phyloP scores from a whole-genome alignment of 306 rosid genomes.

The Trifolium repens region DNA sequence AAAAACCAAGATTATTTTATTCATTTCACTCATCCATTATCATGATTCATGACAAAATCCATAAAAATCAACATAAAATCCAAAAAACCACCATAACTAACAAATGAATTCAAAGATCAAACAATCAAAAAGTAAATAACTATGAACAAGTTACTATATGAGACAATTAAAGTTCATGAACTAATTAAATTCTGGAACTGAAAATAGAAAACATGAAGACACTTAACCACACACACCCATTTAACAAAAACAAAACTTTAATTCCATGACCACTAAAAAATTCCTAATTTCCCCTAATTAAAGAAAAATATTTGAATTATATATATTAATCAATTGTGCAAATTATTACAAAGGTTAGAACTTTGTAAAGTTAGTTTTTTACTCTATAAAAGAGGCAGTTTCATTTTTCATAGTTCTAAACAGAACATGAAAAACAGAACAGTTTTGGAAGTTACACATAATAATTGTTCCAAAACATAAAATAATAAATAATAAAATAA shows the following conservation, averaged over 20 bases:
- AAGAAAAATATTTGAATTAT: neutral
- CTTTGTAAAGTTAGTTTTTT: neutral
- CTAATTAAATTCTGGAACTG: neutral
- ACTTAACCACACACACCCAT: neutral
- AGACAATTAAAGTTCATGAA: neutral
- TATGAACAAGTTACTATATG: neutral
- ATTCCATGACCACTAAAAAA: neutral
- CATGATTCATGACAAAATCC: neutral
- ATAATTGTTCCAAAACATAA: neutral
- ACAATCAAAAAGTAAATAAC: neutral
- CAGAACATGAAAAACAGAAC: neutral
- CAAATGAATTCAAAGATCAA: neutral
- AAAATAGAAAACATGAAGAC: neutral
- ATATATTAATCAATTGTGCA: neutral
- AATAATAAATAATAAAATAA: too few relatives aligned
- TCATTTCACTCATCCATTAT: too few relatives aligned
- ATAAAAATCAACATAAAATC: neutral
- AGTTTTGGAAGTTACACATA: conserved; percentile 27
- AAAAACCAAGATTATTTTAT: neutral
- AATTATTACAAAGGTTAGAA: conserved; percentile 7
- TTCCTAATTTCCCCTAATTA: neutral
- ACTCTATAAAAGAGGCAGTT: neutral
- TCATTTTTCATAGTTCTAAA: neutral
- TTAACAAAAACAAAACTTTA: neutral
- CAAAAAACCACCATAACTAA: neutral